Evolutionary conservation across 495 filamentous ascomycete genomes (phyloP).

Genomic region (Tuber brumale): DNA sequence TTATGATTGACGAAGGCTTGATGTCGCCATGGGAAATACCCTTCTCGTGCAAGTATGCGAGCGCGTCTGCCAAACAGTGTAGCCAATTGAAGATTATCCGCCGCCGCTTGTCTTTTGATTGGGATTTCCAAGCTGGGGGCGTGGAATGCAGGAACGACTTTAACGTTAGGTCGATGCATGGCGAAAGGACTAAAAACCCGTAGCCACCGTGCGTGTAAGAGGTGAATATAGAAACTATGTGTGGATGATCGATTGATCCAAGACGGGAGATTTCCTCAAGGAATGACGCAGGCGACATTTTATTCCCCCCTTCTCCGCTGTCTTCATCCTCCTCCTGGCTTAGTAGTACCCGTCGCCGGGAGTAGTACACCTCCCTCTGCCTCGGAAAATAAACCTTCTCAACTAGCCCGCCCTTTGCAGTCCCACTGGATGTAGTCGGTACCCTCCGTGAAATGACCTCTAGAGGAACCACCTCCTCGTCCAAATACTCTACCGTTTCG

Average conservation of each 20-base stretch:
- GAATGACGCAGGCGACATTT: conserved; percentile 60
- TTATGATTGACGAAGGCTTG: conserved; percentile 71
- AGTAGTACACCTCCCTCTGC: conserved; percentile 54
- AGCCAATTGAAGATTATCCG: conserved; percentile 73
- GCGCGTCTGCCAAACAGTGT: conserved; percentile 71
- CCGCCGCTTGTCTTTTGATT: conserved; percentile 65
- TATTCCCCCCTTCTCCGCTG: conserved; percentile 46
- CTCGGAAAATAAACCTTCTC: conserved; percentile 64
- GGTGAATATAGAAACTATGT: conserved; percentile 71
- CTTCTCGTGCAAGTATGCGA: conserved; percentile 68
- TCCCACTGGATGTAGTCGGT: conserved; percentile 44
- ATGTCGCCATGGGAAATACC: conserved; percentile 73
- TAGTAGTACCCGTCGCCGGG: conserved; percentile 65
- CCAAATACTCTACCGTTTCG: conserved; percentile 63
- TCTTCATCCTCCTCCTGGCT: background rate
- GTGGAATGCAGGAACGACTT: conserved; percentile 66
- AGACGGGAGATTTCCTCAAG: conserved; percentile 60
- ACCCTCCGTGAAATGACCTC: conserved; percentile 56
- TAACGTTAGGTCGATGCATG: conserved; percentile 67
- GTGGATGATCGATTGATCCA: conserved; percentile 62
- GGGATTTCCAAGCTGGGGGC: conserved; percentile 59
- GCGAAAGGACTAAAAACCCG: conserved; percentile 72
- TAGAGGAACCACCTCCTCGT: conserved; percentile 73
- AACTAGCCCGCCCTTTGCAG: conserved; percentile 47
- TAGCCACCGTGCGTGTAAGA: conserved; percentile 69